These are phyloP conservation scores for Stipa capillata DNA, from an alignment of 176 grass and related monocot genomes.

Conservation along the genomic window DNA sequence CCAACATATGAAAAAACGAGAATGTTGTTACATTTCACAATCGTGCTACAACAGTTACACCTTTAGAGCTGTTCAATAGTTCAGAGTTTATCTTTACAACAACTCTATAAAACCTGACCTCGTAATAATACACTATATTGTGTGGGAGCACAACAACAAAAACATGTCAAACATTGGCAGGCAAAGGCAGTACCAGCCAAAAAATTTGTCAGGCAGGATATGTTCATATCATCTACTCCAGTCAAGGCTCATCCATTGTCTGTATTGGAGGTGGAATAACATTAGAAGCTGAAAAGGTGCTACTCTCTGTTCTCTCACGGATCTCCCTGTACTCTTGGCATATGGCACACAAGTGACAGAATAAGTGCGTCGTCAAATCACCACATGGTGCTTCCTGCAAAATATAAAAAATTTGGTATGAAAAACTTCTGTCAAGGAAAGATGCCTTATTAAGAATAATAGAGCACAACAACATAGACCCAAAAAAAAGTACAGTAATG, in stretches of 20 bases:
- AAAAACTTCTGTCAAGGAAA: not conserved
- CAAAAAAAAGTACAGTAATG: not conserved
- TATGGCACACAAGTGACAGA: conserved; percentile 84
- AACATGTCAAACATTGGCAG: not conserved
- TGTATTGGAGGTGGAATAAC: conserved; percentile 53
- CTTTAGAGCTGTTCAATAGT: not conserved
- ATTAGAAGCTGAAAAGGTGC: conserved; percentile 6
- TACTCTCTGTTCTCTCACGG: conserved; percentile 38
- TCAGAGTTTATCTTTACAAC: not conserved
- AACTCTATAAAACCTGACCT: not conserved
- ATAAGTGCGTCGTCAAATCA: conserved; percentile 78
- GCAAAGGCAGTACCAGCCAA: not conserved
- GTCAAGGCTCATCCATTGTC: conserved; percentile 56
- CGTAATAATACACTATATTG: not conserved
- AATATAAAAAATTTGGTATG: not conserved
- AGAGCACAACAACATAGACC: not conserved
- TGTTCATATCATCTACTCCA: not conserved
- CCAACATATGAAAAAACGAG: not conserved
- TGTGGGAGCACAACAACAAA: conserved; percentile 4
- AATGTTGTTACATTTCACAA: not conserved
- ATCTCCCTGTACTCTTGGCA: conserved; percentile 96
- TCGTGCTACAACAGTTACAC: not conserved
- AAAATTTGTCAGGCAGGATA: not conserved
- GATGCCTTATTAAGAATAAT: not conserved
- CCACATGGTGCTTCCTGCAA: conserved; percentile 78